Evolutionary conservation across 139 green algal species (phyloP).

Genomic region (Spirogloea muscicola): DNA sequence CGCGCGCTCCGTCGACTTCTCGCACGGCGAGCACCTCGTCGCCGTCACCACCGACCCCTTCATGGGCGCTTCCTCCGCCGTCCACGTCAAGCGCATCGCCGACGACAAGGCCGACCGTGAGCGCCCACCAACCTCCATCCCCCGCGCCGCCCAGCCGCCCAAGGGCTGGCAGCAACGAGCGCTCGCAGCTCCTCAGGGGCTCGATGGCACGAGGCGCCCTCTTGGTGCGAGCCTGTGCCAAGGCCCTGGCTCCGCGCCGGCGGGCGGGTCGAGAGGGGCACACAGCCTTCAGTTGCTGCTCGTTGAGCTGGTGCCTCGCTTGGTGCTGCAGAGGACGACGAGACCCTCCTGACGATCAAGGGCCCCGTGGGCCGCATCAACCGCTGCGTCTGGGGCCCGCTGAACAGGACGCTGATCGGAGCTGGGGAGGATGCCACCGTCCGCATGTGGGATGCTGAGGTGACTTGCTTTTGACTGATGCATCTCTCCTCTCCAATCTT

Average conservation of each 20-base stretch:
- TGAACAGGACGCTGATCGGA: conserved; percentile 81
- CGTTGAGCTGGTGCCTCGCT: too few species aligned
- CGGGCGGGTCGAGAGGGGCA: too few species aligned
- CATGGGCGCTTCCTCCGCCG: conserved; percentile 56
- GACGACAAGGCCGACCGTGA: conserved; percentile 24
- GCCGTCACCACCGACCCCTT: conserved; percentile 88
- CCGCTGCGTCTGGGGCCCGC: conserved; percentile 48
- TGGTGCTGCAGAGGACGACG: conserved; percentile 41
- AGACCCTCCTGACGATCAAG: conserved; percentile 33
- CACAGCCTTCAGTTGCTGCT: too few species aligned
- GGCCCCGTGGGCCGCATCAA: conserved; percentile 49
- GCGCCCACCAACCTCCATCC: too few species aligned
- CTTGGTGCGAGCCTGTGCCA: too few species aligned
- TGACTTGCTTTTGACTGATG: neutral
- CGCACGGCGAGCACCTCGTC: conserved; percentile 72
- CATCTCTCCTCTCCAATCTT: neutral
- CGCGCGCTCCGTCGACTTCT: conserved; percentile 68
- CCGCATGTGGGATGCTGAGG: conserved; percentile 51
- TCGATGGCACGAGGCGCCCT: too few species aligned
- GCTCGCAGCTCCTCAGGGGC: too few species aligned
- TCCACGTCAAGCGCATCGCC: conserved; percentile 52
- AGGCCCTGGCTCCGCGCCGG: too few species aligned
- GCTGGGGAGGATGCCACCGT: conserved; percentile 81
- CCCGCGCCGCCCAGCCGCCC: too few species aligned
- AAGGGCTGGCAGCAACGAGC: too few species aligned